Evolutionary conservation across 2,329 filamentous ascomycete genomes (phyloP), one percentile per base, ranked within the genome.

Genomic region (Colletotrichum sidae): DNA sequence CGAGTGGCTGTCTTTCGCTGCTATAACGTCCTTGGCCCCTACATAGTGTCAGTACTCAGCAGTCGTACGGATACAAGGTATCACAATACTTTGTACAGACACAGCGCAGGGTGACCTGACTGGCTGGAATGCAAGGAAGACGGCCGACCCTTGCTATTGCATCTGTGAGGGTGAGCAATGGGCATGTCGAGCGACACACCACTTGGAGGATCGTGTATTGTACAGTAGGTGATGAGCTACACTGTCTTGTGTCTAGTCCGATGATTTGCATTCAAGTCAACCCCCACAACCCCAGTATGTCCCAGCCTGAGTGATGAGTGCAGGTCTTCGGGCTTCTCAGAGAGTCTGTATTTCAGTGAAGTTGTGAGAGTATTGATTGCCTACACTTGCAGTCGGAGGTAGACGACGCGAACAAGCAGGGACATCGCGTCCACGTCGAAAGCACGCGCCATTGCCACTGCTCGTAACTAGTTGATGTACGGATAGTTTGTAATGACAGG

Each of bases 311-410:
- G 17, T 50, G 11, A 15, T 49, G 45, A 8, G 47, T 42, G 15
- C 42, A 47, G 58, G 42, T 41, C 52, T 42, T 35, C 12, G 41
- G 17, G 55, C 37, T 38, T 41, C 51, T 34, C n/a, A n/a, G 17
- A 55, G 46, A 56, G 35, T 55, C 35, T 25, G 13, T 25, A n/a
- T 35, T 41, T 15, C 37, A 42, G 52, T 34, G 33, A 10, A 50
- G 7, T 56, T 52, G 52, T 39, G 45, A 41, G 61, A 61, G 57
- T 41, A 52, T 65, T 47, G 58, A 65, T 62, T 58, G 37, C 33
- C 47, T 47, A 34, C 47, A 63, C 17, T 50, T 33, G 58, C 52
- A 11, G 46, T 15, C 47, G 13, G 39, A 25, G 25, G 25, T 25
- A 25, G 25, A 25, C 25, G 25, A 25, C 25, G 25, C 25, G 25